Evolutionary conservation across 768 basidiomycete genomes (phyloP), one percentile per base, ranked within the genome.

Genomic region (Hypholoma sublateritium): DNA sequence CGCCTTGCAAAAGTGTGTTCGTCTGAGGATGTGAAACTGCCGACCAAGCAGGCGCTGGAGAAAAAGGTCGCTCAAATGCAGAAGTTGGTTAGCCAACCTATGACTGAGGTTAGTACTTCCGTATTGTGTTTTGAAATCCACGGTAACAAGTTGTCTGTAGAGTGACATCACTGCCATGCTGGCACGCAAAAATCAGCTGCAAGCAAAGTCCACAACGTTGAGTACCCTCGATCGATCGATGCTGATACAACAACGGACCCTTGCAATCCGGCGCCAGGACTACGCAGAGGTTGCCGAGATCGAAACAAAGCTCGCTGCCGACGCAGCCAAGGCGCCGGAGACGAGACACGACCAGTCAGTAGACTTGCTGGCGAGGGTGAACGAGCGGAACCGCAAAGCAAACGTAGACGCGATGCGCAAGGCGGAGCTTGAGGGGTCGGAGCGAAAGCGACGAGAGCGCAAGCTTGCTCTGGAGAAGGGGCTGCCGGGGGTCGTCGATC

Each of bases 381-480:
- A 96, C 67, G 93, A 95, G 73, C 84, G 93, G 55, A 98, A 98
- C 70, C 82, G 91, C 55, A 88, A 83, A 68, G 87, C 88, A 28
- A 96, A 96, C 56, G 60, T 85, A 62, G 96, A 95, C 65, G 83
- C 84, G 3, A 83, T 94, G 51, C 80, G 91, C 57, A 84, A 82
- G 60, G 89, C 90, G 0, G 94, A 96, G 70, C 69, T 86, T 34
- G 74, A 76, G 34, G 86, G 87, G 62, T 74, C 79, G 7, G 91
- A 93, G 67, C 77, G 86, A 48, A 90, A 88, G 71, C 77, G 87
- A 53, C 76, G 80, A 47, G 88, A 91, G 55, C 78, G 90, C 19
- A 87, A 83, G 67, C 67, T 86, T 21, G 79, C 74, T 9, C 77
- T 74, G n/a, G 53, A 60, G 45, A 68, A 66, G 21, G 72, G 74